Evolutionary conservation across 1,139 yeast species (phyloP).

Genomic region (Kodamaea suecica): DNA sequence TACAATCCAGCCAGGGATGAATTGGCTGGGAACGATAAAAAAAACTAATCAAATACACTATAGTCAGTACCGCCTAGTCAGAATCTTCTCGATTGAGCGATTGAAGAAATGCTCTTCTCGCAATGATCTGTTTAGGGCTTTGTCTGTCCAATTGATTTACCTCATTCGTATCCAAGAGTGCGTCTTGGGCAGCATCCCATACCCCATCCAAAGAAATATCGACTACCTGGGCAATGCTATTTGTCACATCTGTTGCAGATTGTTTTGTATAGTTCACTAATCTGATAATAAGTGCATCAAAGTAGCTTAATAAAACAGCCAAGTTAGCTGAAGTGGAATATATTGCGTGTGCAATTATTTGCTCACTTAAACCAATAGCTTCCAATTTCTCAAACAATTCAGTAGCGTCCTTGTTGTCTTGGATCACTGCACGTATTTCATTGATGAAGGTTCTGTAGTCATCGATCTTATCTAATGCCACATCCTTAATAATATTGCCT

Average conservation of each 20-base stretch:
- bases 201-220: constrained; percentile 19
- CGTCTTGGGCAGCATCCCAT: constrained; percentile 29
- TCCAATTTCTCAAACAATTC: constrained; percentile 17
- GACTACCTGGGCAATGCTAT: no score
- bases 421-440: constrained; percentile 3
- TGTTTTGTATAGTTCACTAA: constrained; percentile 9
- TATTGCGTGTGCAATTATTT: constrained; percentile 28
- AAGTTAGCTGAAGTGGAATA: constrained; percentile 25
- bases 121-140: constrained; percentile 17
- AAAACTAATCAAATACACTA: no score
- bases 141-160: constrained; percentile 21
- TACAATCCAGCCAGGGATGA: no score
- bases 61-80: no score
- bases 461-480: constrained; percentile 4
- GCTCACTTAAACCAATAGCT: constrained; percentile 24
- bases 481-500: background rate
- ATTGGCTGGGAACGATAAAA: no score
- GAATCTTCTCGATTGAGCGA: no score
- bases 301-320: constrained; percentile 7
- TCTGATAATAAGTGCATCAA: constrained; percentile 7
- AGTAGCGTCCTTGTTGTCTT: constrained; percentile 7
- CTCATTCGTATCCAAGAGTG: constrained; percentile 17
- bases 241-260: no score
- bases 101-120: constrained; percentile 25
- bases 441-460: constrained; percentile 1